Base-by-base conservation (phyloP, 2,329 filamentous ascomycete genomes). In the Polytolypa hystricis region DNA sequence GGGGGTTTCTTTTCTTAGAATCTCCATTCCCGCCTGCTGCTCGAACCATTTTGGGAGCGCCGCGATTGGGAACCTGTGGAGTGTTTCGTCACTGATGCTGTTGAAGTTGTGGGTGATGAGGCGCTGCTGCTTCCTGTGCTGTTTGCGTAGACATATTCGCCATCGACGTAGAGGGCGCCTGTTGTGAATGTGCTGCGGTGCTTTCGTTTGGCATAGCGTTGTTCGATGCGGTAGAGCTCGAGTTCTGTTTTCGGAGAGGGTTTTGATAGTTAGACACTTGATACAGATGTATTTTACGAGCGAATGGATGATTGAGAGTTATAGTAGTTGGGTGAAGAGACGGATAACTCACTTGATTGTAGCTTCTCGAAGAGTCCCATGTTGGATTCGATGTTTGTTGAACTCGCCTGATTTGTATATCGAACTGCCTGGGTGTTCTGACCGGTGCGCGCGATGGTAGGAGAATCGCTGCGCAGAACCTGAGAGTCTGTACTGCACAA, bases 181-280 rank as follows among this genome's bases (percentile, higher is more conserved):
- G 83, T 86, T 55, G 82, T 78, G 60, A 93, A 94, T 42, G 84
- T 91, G 37, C 79, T 87, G 58, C 89, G 84, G 50, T 89, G 84
- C 53, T 89, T 85, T 57, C 85, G 81, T 53, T 82, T 82, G 35
- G 87, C 93, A 70, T 96, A 96, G 52, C 85, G 81, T 67, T 95
- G 81, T 67, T 96, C 89, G 48, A 96, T 79, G 33, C 86, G 84
- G 71, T 93, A 91, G 54, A 96, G 77, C 70, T 96, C 86, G 52
- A 93, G 69, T 49, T 64, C 69, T 82, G n/a, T n/a, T n/a, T n/a
- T n/a, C n/a, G 76, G 42, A 30, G 12, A 28, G 16, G 32, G 34
- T 25, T 19, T 30, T 40, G 32, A 36, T 38, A 43, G 39, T 14
- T 15, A 34, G 15, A 23, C 23, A 23, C 8, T n/a, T 11, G 50